Base-by-base conservation (phyloP, 1,284 basidiomycete genomes). In the Sphagnurus paluster region DNA sequence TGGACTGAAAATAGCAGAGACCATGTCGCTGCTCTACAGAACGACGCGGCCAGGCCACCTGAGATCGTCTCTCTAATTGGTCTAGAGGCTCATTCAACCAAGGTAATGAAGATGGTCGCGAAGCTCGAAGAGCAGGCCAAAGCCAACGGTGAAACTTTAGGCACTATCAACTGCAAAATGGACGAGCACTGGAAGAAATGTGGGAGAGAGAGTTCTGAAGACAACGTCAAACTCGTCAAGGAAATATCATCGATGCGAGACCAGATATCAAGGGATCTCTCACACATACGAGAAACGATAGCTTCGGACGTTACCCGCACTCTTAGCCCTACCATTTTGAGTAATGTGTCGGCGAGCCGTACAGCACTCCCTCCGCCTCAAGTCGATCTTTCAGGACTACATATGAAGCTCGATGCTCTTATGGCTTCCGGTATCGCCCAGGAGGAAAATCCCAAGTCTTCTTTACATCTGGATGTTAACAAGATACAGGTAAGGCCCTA, bases 21-120 rank as follows among this genome's bases (percentile, higher is more conserved):
- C 43, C 69, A 67, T 35, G 56, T 75, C 11, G 53, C 60, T 13
- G 59, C 63, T 7, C 57, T 75, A 21, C 70, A 73, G 36, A 55
- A 56, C 21, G 67, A 72, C 35, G 54, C 74, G 19, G 62, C 67
- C 21, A 49, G 53, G 23, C 49, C 67, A 10, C 53, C 56, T 33
- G 49, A 53, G 32, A 37, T 59, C 4, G 45, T 44, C 9, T 46
- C 40, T 5, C 30, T 44, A 20, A 24, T 53, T n/a, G 21, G 37
- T 19, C 11, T n/a, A n/a, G 33, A 39, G n/a, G 34, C 35, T 14
- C 33, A 35, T 28, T 42, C 35, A 10, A 39, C 44, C 13, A 34
- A 19, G 13, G 47, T 53, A 24, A 16, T 39, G 16, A 32, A 45
- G 6, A 50, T 44, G 35, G 46, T 55, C 3, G 50, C 47, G 20